phyloP scores from a whole-genome alignment of 2,329 filamentous ascomycete genomes.

The Triangularia setosa region DNA sequence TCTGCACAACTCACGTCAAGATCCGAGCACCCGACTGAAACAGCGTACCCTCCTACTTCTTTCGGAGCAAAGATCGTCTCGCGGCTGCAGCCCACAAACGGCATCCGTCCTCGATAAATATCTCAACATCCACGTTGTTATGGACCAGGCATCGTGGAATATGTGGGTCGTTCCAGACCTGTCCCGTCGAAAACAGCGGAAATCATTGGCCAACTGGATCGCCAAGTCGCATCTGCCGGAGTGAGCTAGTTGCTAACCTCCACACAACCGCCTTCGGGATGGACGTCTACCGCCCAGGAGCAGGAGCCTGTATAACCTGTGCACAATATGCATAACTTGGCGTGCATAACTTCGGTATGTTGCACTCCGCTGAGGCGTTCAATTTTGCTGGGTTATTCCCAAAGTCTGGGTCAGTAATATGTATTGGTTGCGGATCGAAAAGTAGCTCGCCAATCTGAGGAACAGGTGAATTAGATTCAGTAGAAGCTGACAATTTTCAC shows the following conservation, averaged over 20 bases:
- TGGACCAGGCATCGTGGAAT: neutral
- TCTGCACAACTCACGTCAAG: neutral
- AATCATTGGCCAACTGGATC: neutral
- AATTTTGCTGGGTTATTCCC: no score
- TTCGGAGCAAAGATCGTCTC: neutral
- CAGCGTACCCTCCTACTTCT: neutral
- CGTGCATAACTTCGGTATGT: neutral
- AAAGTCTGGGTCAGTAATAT: no score
- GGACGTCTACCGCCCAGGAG: neutral
- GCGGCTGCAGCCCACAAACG: no score
- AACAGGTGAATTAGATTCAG: no score
- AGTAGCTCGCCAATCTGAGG: no score
- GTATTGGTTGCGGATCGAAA: no score
- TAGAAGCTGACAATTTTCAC: no score
- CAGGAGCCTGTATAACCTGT: neutral
- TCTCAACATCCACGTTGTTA: neutral
- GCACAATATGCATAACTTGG: neutral
- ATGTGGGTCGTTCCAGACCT: neutral
- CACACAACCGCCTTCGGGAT: neutral
- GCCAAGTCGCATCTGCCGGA: neutral
- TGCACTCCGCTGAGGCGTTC: no score
- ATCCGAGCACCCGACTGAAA: neutral
- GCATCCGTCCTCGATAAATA: neutral
- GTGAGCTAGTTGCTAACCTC: neutral
- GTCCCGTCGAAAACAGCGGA: neutral